These are phyloP conservation scores for Penicillium crystallinum DNA, from an alignment of 495 filamentous ascomycete species.

Conservation along the genomic window DNA sequence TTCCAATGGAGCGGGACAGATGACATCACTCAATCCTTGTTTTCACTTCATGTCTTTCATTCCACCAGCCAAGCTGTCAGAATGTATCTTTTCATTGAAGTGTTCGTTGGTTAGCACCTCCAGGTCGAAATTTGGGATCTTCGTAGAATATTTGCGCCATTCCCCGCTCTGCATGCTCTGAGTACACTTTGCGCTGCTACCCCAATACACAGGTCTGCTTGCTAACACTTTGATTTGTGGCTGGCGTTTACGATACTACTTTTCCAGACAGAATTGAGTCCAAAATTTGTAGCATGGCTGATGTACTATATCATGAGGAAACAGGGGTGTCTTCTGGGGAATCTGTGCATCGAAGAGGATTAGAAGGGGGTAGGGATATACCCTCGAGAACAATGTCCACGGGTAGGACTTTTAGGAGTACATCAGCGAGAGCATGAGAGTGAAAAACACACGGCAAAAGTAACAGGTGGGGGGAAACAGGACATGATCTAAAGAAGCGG, in stretches of 20 bases:
- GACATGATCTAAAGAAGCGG: slow-evolving; percentile 27
- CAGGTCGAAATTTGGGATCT: no score
- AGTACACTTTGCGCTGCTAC: no score
- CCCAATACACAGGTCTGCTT: not conserved
- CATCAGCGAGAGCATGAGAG: slow-evolving; percentile 23
- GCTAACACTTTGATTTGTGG: not conserved
- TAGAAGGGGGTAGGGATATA: slow-evolving; percentile 10
- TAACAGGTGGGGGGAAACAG: slow-evolving; percentile 1
- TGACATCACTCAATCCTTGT: not conserved
- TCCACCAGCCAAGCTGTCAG: not conserved
- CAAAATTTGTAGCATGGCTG: slow-evolving; percentile 19
- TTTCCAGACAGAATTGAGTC: not conserved
- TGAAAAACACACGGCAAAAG: slow-evolving; percentile 6
- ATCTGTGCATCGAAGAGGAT: slow-evolving; percentile 32
- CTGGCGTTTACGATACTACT: not conserved
- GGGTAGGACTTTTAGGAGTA: slow-evolving; percentile 30
- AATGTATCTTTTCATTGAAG: not conserved
- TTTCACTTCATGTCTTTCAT: not conserved
- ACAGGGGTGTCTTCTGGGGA: slow-evolving; percentile 19
- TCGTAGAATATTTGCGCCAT: no score
- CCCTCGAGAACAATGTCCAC: slow-evolving; percentile 2
- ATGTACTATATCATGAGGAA: slow-evolving; percentile 26
- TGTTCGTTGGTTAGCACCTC: no score
- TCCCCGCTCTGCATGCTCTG: no score
- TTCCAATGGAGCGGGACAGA: not conserved